Percentiles rank a stretch among this genome's conserved stretches.
Conservation (phyloP, 164 flowering plant genomes). For the Chimonanthus salicifolius region DNA sequence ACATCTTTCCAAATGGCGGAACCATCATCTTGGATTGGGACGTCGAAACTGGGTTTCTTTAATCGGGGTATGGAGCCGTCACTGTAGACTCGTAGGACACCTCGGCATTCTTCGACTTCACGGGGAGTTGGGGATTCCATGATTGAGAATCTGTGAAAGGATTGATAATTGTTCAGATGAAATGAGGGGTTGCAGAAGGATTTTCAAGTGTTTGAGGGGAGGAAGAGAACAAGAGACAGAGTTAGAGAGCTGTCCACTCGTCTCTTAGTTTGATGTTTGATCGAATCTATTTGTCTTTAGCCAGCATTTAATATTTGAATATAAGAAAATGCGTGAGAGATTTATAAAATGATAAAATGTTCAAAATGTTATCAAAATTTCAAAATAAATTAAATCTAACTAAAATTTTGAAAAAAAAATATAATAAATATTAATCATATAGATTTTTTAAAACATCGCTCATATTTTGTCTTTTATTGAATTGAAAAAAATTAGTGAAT, state of each 20-base stretch:
- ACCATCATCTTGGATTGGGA: slow-evolving; percentile 53
- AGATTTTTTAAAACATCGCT: no score
- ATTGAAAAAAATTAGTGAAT: no score
- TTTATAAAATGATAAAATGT: no score
- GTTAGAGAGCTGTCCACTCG: neutral
- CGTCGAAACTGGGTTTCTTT: slow-evolving; percentile 39
- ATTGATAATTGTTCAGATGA: neutral
- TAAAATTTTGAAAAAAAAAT: no score
- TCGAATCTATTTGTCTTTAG: no score
- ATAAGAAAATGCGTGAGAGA: no score
- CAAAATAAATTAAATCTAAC: no score
- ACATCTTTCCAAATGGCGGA: slow-evolving; percentile 62
- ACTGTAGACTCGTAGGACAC: slow-evolving; percentile 55
- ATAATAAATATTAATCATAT: no score
- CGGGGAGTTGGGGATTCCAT: slow-evolving; percentile 19
- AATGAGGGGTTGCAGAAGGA: neutral
- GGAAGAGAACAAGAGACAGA: neutral
- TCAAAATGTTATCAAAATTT: no score
- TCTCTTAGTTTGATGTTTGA: no score
- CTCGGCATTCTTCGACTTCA: slow-evolving; percentile 60
- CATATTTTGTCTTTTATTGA: no score
- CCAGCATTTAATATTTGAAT: no score
- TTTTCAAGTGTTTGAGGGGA: neutral
- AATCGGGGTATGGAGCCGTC: slow-evolving; percentile 68
- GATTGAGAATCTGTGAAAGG: neutral